Base-by-base conservation (phyloP, 495 filamentous ascomycete species). In the Hyphodiscus hymeniophilus region DNA sequence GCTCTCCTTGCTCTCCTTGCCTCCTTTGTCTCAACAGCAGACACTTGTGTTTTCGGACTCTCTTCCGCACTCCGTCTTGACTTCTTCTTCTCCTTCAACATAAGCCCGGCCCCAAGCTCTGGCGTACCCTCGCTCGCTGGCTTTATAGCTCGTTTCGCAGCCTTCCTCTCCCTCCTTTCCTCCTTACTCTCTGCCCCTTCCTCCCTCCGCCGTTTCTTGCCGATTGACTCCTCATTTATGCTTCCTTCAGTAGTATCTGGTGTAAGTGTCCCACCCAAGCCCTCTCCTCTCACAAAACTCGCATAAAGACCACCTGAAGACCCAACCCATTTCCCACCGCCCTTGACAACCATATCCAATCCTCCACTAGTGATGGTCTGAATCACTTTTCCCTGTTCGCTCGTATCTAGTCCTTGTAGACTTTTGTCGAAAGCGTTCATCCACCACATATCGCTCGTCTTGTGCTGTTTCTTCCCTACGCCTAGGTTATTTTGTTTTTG, bases 361-460 rank as follows among this genome's bases (percentile, higher is more conserved):
- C 73, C 73, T 24, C 74, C 72, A 13, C 62, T 64, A 8, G 64
- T 69, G 0, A 72, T 57, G 3, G 73, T 73, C 62, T 71, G 74
- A 20, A 69, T 64, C 18, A 79, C 67, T 20, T 52, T 59, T 10
- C 68, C 71, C 50, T 68, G 60, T 46, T 69, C 68, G 7, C 64
- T 60, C 10, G 68, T 73, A 60, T 87, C 81, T 17, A 88, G 67
- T 2, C 80, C 80, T 61, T 86, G 82, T 50, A 91, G 66, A 22
- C 81, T 80, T 59, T 83, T 77, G 66, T 91, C 86, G 56, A 89
- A 89, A 36, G 85, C 85, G 38, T 80, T 74, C 48, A 88, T 63
- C 85, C 85, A 90, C 86, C 86, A 91, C 53, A 86, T 82, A 41
- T 78, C 74, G 53, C 76, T 79, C 36, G 78, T 84, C 48, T 69